Conservation (phyloP, 2,329 filamentous ascomycete species). For the Hypoxylon rubiginosum region DNA sequence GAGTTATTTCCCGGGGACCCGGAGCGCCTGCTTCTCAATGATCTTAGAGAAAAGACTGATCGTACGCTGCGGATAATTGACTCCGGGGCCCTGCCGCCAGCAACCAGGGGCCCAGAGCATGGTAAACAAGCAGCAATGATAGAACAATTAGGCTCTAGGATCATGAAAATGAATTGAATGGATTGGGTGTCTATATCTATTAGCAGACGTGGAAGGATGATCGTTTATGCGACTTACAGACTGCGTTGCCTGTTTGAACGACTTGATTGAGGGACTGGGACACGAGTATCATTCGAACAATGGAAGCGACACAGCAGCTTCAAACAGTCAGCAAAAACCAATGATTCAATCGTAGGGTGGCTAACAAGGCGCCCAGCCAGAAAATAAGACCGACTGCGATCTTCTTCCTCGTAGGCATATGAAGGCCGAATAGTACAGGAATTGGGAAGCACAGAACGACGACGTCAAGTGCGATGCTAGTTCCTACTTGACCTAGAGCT, state of each 20-base stretch:
- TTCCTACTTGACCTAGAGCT: constrained; percentile 14
- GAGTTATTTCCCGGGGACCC: not conserved
- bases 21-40: not conserved
- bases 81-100: constrained; percentile 4
- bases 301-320: constrained; percentile 21
- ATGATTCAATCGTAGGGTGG: not conserved
- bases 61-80: constrained; percentile 26
- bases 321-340: not conserved
- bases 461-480: constrained; percentile 23
- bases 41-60: constrained; percentile 20
- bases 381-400: constrained; percentile 20
- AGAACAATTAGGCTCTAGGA: constrained; percentile 32
- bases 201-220: no score
- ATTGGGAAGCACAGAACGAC: constrained; percentile 21
- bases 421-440: constrained; percentile 13
- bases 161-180: constrained; percentile 11
- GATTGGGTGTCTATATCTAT: constrained; percentile 3
- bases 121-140: constrained; percentile 34
- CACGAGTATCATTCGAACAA: constrained; percentile 16
- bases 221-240: not conserved
- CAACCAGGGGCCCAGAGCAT: constrained; percentile 19
- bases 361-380: constrained; percentile 31
- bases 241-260: not conserved
- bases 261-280: not conserved
- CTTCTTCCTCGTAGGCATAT: constrained; percentile 11